These are phyloP conservation scores for Aspergillus spinulosporus DNA, from an alignment of 2,329 filamentous ascomycete genomes.

Conservation along the genomic window DNA sequence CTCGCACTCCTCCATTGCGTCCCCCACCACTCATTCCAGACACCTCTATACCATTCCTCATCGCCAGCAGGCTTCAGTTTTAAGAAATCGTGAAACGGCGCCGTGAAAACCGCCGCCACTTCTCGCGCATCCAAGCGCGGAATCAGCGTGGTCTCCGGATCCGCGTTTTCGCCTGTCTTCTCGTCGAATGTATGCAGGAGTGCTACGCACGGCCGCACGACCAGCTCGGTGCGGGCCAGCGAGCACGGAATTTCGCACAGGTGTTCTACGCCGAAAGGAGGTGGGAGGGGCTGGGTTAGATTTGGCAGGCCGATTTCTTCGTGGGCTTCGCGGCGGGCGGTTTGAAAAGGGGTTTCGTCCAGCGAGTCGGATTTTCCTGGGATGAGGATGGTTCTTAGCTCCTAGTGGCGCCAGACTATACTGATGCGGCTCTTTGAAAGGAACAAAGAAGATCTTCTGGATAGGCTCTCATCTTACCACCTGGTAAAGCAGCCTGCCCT, in stretches of 20 bases:
- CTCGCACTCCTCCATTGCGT: slow-evolving; percentile 65
- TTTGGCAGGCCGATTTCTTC: slow-evolving; percentile 88
- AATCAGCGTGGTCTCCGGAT: slow-evolving; percentile 70
- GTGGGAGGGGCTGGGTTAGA: slow-evolving; percentile 68
- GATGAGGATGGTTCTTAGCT: not conserved
- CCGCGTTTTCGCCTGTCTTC: slow-evolving; percentile 43
- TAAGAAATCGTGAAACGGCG: slow-evolving; percentile 82
- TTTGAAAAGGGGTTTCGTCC: slow-evolving; percentile 66
- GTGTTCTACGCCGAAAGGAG: slow-evolving; percentile 81
- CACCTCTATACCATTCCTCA: slow-evolving; percentile 78
- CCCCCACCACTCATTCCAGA: slow-evolving; percentile 78
- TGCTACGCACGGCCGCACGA: slow-evolving; percentile 74
- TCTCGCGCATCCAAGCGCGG: slow-evolving; percentile 84
- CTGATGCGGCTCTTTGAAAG: no score
- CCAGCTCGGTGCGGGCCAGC: slow-evolving; percentile 70
- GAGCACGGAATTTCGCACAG: slow-evolving; percentile 80
- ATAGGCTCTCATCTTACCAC: slow-evolving; percentile 50
- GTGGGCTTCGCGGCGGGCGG: slow-evolving; percentile 82
- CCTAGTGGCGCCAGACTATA: not conserved
- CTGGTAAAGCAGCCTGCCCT: slow-evolving; percentile 85
- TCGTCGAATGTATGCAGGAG: slow-evolving; percentile 68
- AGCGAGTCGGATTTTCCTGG: slow-evolving; percentile 54
- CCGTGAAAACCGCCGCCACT: slow-evolving; percentile 91
- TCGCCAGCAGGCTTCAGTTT: slow-evolving; percentile 46
- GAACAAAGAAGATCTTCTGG: no score